Percentiles rank a stretch among this genome's conserved stretches.
These are phyloP conservation scores for Dianthus caryophyllus DNA, from an alignment of 148 eudicot genomes.

Conservation along the genomic window DNA sequence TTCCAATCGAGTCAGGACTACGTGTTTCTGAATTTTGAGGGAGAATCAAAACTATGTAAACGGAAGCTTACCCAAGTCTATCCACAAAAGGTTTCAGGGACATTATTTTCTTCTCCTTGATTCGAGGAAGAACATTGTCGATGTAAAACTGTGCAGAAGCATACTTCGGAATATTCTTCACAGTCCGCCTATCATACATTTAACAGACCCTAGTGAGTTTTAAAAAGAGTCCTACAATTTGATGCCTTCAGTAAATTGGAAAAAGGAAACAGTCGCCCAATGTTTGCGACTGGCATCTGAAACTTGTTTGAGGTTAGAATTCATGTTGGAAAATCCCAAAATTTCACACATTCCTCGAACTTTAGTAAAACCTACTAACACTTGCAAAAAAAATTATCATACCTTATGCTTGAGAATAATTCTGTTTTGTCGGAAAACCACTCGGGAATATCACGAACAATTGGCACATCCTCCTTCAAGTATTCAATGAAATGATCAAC, in stretches of 20 bases:
- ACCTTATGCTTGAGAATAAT: conserved; percentile 90
- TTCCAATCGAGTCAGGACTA: not conserved
- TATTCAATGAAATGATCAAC: conserved; percentile 98
- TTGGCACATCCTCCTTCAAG: conserved; percentile 87
- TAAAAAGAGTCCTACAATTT: not conserved
- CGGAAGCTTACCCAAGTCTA: conserved; percentile 83
- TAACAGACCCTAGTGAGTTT: conserved; percentile 8
- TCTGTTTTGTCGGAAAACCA: conserved; percentile 95
- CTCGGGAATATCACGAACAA: conserved; percentile 94
- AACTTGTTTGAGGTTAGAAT: not conserved
- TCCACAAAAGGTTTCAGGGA: conserved; percentile 96
- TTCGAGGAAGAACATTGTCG: conserved; percentile 96
- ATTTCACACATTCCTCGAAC: no score
- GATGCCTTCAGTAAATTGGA: not conserved
- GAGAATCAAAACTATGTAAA: not conserved
- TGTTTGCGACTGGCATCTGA: not conserved
- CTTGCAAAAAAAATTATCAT: conserved; percentile 5
- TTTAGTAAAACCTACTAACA: not conserved
- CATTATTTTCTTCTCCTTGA: conserved; percentile 99
- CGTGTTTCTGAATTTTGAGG: not conserved
- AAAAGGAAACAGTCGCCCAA: not conserved
- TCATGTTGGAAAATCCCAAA: not conserved
- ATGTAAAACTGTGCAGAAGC: conserved; percentile 93
- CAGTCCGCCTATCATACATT: conserved; percentile 74
- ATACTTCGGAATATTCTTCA: conserved; percentile 96